These are phyloP conservation scores for Agapanthus africanus DNA, from an alignment of 106 monocot genomes.

Conservation along the genomic window DNA sequence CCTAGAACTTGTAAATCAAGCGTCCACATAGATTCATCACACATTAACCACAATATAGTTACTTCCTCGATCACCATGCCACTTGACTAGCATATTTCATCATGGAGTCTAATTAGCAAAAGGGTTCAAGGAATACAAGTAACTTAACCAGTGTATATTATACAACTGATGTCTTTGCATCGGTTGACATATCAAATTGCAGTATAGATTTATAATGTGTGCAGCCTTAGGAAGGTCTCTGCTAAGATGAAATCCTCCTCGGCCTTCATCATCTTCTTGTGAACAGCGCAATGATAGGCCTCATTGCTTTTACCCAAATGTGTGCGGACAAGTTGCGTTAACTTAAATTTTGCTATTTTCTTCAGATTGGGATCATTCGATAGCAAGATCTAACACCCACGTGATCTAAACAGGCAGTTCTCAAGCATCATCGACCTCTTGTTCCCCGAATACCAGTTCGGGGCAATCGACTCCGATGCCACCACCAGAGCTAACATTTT, in stretches of 20 bases:
- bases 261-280: conserved; percentile 40
- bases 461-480: conserved; percentile 67
- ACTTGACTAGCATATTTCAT: too few species aligned
- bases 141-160: too few species aligned
- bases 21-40: too few species aligned
- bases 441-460: conserved; percentile 71
- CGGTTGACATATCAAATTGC: too few species aligned
- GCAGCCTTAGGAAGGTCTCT: conserved; percentile 61
- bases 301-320: conserved; percentile 48
- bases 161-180: too few species aligned
- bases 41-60: too few species aligned
- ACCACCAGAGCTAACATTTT: conserved; percentile 47
- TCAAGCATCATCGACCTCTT: conserved; percentile 71
- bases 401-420: conserved; percentile 81
- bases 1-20: too few species aligned
- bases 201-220: too few species aligned
- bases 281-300: conserved; percentile 38
- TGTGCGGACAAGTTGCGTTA: conserved; percentile 49
- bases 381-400: conserved; percentile 68
- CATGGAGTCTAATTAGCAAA: too few species aligned
- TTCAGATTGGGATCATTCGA: conserved; percentile 25
- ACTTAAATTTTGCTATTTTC: conserved; percentile 27
- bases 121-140: too few species aligned
- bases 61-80: too few species aligned
- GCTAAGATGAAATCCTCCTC: conserved; percentile 38